Evolutionary conservation across 2,329 filamentous ascomycete genomes (phyloP), one percentile per base, ranked within the genome.

Genomic region (Triangularia verruculosa): DNA sequence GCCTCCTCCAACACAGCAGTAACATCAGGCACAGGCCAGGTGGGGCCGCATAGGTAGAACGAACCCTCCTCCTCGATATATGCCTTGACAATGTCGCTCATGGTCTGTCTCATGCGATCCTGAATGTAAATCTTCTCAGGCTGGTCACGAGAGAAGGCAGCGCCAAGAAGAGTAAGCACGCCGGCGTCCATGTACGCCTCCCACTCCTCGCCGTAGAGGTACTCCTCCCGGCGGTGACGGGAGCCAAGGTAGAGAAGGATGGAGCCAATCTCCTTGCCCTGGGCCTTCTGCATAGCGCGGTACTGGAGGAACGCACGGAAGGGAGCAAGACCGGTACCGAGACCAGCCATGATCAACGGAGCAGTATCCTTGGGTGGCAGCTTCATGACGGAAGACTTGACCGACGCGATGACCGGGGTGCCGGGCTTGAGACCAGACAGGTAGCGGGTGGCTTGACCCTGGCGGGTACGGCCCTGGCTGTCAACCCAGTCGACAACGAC

Each of bases 341-440:
- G 89, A 77, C 95, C 95, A 9, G 95, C 95, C 94, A 99, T 97
- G 83, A 99, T 97, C 74, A 99, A 88, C 47, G 95, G 95, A 56
- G 94, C 92, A 39, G 92, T 95, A 70, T 93, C 89, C 75, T 88
- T 89, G 66, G 85, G 79, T 4, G 95, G 95, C n/a, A 99, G 86
- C 81, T 98, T 99, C 95, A 99, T 99, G 69, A 98, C 95, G 24
- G 93, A 97, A 0, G 95, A 92, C 82, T 99, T 99, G 76, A 99
- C 93, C 32, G 91, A 96, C 64, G 92, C 95, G 2, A 93, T 97
- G 67, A 99, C 87, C 32, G 89, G 82, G 39, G 91, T 81, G 59
- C 95, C 95, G 12, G 91, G 81, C 12, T 84, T 83, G 34, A 99
- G 88, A 27, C 81, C 77, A 77, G 89, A 89, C 68, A 99, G 87